Base-by-base conservation (phyloP, 2,329 filamentous ascomycete genomes). In the Aspergillus sp. region DNA sequence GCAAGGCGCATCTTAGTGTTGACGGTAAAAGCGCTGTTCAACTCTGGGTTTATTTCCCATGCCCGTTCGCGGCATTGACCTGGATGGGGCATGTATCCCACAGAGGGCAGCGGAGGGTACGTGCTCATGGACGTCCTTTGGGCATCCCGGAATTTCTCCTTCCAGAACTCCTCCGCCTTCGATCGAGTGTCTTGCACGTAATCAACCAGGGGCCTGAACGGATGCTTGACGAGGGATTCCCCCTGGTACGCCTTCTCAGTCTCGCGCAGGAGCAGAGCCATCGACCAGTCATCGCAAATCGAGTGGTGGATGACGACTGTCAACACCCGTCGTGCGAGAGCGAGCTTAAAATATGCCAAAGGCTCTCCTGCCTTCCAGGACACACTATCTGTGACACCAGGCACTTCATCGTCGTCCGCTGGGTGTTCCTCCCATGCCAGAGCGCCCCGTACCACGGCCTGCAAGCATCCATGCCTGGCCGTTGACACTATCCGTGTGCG, bases 281-380 rank as follows among this genome's bases (percentile, higher is more conserved):
- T 61, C 3, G 63, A 65, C 63, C 63, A 65, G 33, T 59, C 47
- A 17, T 65, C 63, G 31, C 62, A 63, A n/a, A 64, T 55, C 3
- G 62, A 55, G 52, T 64, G 63, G 49, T 65, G 63, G 12, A 37
- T 15, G 35, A 37, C 5, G 1, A 37, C 6, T 6, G 12, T 37
- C 35, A 37, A 37, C 4, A 5, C 12, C 14, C 35, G 35, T 6
- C 33, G 4, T 37, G 15, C 15, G 11, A 37, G 35, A 37, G 35
- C 11, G 11, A 37, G 35, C 2, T 14, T 14, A 15, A 37, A 37
- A 15, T 37, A 37, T 37, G 35, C 35, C 35, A 37, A 15, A 6
- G 35, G 35, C 35, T 37, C 14, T 37, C 35, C 35, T 15, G 35
- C 14, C 14, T 37, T 37, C 35, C 35, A 37, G 12, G 33, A 35